Evolutionary conservation across 345 rosid genomes (phyloP).

Genomic region (Eucalyptus curtisii): DNA sequence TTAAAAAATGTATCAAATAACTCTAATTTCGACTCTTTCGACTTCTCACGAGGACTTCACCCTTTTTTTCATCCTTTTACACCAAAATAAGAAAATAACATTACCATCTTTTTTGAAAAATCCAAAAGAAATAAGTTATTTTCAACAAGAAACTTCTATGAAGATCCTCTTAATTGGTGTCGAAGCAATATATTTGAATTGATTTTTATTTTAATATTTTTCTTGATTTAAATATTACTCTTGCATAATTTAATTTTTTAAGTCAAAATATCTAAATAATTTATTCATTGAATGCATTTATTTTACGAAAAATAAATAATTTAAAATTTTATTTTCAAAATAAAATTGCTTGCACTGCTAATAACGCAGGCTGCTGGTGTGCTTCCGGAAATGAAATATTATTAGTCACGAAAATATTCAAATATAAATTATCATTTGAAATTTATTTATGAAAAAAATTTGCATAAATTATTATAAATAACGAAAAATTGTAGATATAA

Average conservation of each 20-base stretch:
- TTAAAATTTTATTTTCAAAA: too few relatives aligned
- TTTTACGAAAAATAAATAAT: too few relatives aligned
- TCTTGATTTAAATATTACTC: background rate
- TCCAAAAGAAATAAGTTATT: background rate
- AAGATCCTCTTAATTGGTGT: background rate
- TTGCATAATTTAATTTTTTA: background rate
- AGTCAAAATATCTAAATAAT: background rate
- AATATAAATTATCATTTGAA: too few relatives aligned
- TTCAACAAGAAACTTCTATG: background rate
- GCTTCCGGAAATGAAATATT: too few relatives aligned
- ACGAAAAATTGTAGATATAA: too few relatives aligned
- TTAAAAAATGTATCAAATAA: background rate
- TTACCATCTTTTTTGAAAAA: background rate
- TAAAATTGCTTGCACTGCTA: fast-evolving
- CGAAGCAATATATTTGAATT: background rate
- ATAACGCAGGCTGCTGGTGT: too few relatives aligned
- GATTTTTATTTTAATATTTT: background rate
- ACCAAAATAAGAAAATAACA: background rate
- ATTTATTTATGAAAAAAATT: too few relatives aligned
- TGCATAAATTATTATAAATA: too few relatives aligned
- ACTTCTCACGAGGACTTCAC: background rate
- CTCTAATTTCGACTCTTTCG: background rate
- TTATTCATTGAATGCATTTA: background rate
- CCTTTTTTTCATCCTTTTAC: background rate
- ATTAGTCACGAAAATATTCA: fast-evolving